phyloP scores from a whole-genome alignment of 371 early-diverging fungal species.

The Sporodiniella umbellata region DNA sequence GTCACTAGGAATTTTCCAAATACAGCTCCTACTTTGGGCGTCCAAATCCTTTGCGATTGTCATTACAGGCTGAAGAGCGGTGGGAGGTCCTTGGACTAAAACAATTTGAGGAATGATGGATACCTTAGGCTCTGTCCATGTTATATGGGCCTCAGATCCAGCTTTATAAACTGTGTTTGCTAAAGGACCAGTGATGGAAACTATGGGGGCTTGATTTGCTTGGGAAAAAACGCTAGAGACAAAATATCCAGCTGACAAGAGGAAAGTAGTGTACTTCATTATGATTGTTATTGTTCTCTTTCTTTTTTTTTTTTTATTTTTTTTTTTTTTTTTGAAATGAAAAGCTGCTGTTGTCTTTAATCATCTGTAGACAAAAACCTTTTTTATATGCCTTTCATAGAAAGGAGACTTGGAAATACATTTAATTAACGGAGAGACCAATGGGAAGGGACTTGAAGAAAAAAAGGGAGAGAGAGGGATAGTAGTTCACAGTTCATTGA shows the following conservation, averaged over 20 bases:
- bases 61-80: conserved; percentile 22
- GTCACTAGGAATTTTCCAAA: conserved; percentile 31
- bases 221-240: conserved; percentile 16
- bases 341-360: no score
- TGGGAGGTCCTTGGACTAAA: conserved; percentile 30
- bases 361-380: no score
- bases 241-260: conserved; percentile 23
- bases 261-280: conserved; percentile 21
- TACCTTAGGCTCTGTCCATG: conserved; percentile 28
- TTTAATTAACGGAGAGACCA: no score
- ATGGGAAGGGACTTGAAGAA: no score
- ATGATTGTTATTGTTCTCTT: neutral
- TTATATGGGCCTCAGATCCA: conserved; percentile 25
- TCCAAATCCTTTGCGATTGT: conserved; percentile 32
- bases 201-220: conserved; percentile 18
- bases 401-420: no score
- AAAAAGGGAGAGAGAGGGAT: no score
- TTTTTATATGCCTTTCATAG: no score
- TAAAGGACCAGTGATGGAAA: conserved; percentile 38
- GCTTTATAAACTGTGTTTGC: conserved; percentile 22
- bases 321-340: neutral
- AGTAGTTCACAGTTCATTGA: no score
- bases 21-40: conserved; percentile 18
- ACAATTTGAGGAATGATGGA: conserved; percentile 25
- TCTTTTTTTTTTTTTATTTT: neutral